Evolutionary conservation across 192 early-diverging fungal genomes (phyloP), one percentile per base, ranked within the genome.

Genomic region (Coemansia sp.): DNA sequence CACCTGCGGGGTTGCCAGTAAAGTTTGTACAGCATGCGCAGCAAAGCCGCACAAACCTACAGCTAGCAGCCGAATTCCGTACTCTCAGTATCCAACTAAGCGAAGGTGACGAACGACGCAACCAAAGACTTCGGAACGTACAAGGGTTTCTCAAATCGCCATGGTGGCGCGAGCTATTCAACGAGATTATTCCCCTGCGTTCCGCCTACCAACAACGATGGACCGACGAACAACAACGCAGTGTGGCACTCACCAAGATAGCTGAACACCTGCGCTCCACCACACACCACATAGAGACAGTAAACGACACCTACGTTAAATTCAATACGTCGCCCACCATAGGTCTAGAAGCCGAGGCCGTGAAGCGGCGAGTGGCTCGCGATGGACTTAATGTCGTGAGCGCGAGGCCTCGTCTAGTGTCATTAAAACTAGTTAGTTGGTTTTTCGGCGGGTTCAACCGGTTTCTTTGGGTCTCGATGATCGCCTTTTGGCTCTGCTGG

Each of bases 381-480:
- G 22, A 62, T 16, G 79, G 79, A 6, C 39, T 41, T 32, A 82
- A 82, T 34, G 68, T 68, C 8, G 16, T 73, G n/a, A 32, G 62
- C 0, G 53, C 52, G 35, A 11, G 62, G 6, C 55, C 61, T 15
- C 70, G 74, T 9, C 56, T 44, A 7, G 16, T 43, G 38, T 3
- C 52, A 4, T 18, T 50, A 15, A 67, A 66, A 1, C 16, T 73
- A 13, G 7, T 65, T 5, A 39, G 67, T 4, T 82, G 79, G 79
- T 73, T 89, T 43, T 89, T 89, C 71, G 87, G 89, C 60, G 91
- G 91, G 1, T 93, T 93, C 59, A 88, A 90, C 59, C 74, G 81
- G 32, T 75, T 93, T 29, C 68, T 90, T 29, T 93, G 91, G 91
- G 39, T 88, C 11, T 87, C 86, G 5, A 82, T 81, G 64, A 74